A percentile compares a stretch with the other conserved stretches of the same genome.
Evolutionary conservation across 1,139 yeast species (phyloP).

Genomic region (Torulaspora globosa): DNA sequence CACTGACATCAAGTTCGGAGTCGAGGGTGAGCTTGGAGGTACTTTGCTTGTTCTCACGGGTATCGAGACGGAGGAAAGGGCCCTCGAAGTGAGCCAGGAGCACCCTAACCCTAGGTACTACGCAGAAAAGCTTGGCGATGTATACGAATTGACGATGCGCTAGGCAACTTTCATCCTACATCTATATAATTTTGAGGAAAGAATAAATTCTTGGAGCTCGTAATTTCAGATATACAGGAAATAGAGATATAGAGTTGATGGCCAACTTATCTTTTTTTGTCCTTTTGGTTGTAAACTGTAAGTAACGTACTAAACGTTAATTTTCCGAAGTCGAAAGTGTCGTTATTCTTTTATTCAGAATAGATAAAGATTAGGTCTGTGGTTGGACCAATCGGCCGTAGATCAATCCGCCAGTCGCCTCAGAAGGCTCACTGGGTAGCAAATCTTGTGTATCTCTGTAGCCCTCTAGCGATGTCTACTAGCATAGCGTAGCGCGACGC

Average conservation of each 20-base stretch:
- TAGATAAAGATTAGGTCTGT: too few species aligned
- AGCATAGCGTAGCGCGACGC: not conserved
- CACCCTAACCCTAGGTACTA: constrained; percentile 60
- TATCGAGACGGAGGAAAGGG: constrained; percentile 68
- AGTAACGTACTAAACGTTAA: too few species aligned
- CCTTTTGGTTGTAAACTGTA: too few species aligned
- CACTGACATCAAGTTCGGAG: constrained; percentile 92
- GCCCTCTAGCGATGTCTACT: not conserved
- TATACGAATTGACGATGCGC: constrained; percentile 51
- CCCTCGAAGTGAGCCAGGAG: constrained; percentile 42
- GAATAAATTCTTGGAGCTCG: not conserved
- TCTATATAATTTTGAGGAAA: not conserved
- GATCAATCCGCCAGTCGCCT: too few species aligned
- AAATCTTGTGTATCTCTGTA: too few species aligned
- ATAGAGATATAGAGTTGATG: too few species aligned
- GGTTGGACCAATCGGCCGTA: too few species aligned
- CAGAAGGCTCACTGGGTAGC: too few species aligned
- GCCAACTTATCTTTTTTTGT: too few species aligned
- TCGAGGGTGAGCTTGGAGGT: constrained; percentile 71
- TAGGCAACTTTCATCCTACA: not conserved
- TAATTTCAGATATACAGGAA: too few species aligned
- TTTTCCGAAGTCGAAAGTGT: too few species aligned
- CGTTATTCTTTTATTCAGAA: too few species aligned
- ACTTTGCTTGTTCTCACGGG: constrained; percentile 89
- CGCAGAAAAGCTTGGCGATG: constrained; percentile 71